Evolutionary conservation across 2,329 filamentous ascomycete species (phyloP), one percentile per base, ranked within the genome.

Genomic region (Zasmidium angulare): DNA sequence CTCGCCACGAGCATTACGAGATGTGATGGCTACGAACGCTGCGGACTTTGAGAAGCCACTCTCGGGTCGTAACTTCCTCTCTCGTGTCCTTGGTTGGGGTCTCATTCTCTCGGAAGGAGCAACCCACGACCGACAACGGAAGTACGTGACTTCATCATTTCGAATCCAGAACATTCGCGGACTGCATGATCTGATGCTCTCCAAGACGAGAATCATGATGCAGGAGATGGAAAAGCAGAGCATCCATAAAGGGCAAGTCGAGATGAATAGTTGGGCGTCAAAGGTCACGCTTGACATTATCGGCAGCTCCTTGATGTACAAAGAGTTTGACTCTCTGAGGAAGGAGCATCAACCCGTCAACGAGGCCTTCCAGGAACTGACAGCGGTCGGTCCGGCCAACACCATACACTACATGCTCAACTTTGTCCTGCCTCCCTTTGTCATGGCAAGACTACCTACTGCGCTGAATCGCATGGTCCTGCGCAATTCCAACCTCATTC

Each of bases 201-300:
- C 11, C 11, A 54, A 54, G 29, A 31, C 51, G 10, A 31, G 29
- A n/a, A 2, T 43, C 3, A 14, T 54, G 51, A 9, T 46, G 11
- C n/a, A 54, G n/a, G 19, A 23, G 3, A 20, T 48, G 4, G 46
- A 48, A 2, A n/a, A 23, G 4, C 9, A 46, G 21, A 43, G 14
- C 11, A 10, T 19, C 10, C 26, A 54, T n/a, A 46, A 23, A 10
- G 51, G 17, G 14, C 19, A 46, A 19, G n/a, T 54, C 17, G 51
- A 54, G 6, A 24, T 54, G n/a, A n/a, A 3, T 2, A 7, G 10
- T 12, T 40, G 24, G 26, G 29, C 26, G 9, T 54, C 51, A 10
- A 9, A 17, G n/a, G 40, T 46, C n/a, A 31, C 51, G 10, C 17
- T 54, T 17, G 51, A 54, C 40, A 54, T 54, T n/a, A 54, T 54